Base-by-base conservation (phyloP, 1,284 basidiomycete genomes). In the Fomes fomentarius region DNA sequence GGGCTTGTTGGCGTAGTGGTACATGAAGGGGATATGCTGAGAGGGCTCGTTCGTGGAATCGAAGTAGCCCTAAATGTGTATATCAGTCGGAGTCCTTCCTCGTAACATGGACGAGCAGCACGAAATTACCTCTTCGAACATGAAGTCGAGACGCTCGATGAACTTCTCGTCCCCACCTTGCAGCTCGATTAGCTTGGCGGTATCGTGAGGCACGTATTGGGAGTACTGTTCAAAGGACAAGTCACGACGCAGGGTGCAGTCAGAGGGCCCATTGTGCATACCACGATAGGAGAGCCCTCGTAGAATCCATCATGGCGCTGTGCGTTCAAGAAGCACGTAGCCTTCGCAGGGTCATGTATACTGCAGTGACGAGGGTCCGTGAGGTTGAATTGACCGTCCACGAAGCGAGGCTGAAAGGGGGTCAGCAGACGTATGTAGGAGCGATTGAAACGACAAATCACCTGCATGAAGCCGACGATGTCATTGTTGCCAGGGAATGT, bases 341-440 rank as follows among this genome's bases (percentile, higher is more conserved):
- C 74, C 24, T 76, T 68, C 3, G 69, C 68, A 0, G 82, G 83
- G 62, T 85, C 84, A 55, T 85, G 79, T 33, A 80, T 74, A 63
- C 83, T 85, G 64, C 85, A 88, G 65, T 86, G 84, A 11, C 83
- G 71, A 0, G 85, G 84, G 64, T 87, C 84, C 1, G 84, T 86
- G 57, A 79, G 84, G 61, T 81, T 82, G 69, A 81, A 87, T 0
- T 79, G 81, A 2, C 84, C 84, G 60, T 85, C 79, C 1, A 74
- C 71, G 55, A 82, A 84, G 6, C 81, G 74, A 8, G 81, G 83
- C 81, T 86, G 52, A 10, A 15, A 10, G 3, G 17, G 19, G 30
- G 34, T n/a, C 4, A 11, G 3, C 12, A 35, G 12, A 44, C 17
- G 21, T 40, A 5, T 24, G 37, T 11, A 24, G 25, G n/a, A 22